phyloP scores from a whole-genome alignment of 2,329 filamentous ascomycete species.

The Sporothrix schenckii region DNA sequence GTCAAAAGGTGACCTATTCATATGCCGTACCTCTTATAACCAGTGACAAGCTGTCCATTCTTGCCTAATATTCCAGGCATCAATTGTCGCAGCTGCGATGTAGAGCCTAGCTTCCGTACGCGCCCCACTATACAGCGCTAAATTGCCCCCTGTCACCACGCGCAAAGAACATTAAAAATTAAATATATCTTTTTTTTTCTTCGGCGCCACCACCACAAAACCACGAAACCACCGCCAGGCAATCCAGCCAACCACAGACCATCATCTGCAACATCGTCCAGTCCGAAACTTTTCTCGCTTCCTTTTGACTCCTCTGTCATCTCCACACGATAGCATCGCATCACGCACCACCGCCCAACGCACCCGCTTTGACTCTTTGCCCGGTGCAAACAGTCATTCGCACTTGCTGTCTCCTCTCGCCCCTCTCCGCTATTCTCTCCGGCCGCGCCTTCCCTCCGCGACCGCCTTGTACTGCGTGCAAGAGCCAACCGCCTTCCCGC shows the following conservation, averaged over 20 bases:
- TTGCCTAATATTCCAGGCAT: background rate
- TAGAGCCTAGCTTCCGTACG: background rate
- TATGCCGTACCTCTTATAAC: too few relatives aligned
- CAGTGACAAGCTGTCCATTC: background rate
- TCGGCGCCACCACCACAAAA: conserved; percentile 7
- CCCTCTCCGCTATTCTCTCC: background rate
- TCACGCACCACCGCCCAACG: conserved; percentile 15
- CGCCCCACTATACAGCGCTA: conserved; percentile 16
- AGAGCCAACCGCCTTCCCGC: conserved; percentile 11
- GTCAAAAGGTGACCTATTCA: background rate
- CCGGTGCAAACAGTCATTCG: conserved; percentile 30
- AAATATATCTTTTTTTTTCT: conserved; percentile 5
- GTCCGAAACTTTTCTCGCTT: conserved; percentile 26
- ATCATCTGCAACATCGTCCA: conserved; percentile 12
- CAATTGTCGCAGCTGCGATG: background rate
- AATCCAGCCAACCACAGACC: conserved; percentile 25
- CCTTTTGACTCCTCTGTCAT: background rate
- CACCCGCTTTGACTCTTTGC: conserved; percentile 26
- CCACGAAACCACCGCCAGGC: background rate
- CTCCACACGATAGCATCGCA: conserved; percentile 1
- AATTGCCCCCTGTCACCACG: conserved; percentile 8
- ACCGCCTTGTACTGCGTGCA: conserved; percentile 32
- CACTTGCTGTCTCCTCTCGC: background rate
- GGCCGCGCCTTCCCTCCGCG: conserved; percentile 26
- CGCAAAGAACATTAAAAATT: conserved; percentile 11